Conservation (phyloP, 169 alveolate species). For the Eimeria sp. region DNA sequence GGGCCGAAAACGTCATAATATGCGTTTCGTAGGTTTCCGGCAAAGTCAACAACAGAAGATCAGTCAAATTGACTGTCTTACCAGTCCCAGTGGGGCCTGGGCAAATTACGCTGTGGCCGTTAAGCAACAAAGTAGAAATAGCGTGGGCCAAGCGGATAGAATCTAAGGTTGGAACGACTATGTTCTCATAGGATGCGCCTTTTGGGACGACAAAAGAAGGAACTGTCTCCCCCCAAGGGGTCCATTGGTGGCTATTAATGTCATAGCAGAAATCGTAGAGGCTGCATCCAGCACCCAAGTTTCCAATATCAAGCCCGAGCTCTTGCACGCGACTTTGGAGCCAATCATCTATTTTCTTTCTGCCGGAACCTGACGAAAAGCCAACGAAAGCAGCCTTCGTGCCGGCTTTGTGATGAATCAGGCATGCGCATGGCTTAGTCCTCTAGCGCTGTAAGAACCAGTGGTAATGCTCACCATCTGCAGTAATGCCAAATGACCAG, state of each 20-base stretch:
- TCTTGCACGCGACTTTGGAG: background rate
- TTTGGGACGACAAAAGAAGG: slow-evolving; percentile 87
- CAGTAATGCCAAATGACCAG: slow-evolving; percentile 44
- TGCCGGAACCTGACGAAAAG: slow-evolving; percentile 24
- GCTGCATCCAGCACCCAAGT: slow-evolving; percentile 89
- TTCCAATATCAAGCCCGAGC: slow-evolving; percentile 72
- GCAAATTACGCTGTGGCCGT: slow-evolving; percentile 92
- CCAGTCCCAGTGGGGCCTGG: slow-evolving; percentile 98
- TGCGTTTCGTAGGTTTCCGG: slow-evolving; percentile 90
- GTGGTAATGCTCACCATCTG: slow-evolving; percentile 1
- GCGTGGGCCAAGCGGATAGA: slow-evolving; percentile 93
- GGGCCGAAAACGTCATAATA: slow-evolving; percentile 95
- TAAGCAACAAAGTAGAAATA: slow-evolving; percentile 88
- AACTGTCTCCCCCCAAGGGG: slow-evolving; percentile 91
- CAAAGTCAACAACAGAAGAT: slow-evolving; percentile 87
- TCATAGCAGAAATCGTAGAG: slow-evolving; percentile 93
- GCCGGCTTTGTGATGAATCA: background rate
- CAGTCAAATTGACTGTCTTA: slow-evolving; percentile 92
- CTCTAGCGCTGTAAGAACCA: background rate
- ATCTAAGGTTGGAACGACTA: slow-evolving; percentile 95
- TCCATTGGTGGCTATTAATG: slow-evolving; percentile 88
- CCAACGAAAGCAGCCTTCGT: background rate
- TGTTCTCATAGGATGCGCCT: slow-evolving; percentile 92
- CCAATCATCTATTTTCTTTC: slow-evolving; percentile 37
- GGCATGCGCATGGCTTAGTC: background rate